Evolutionary conservation across 352 stramenopile genomes (phyloP).

Genomic region (Saprolegnia parasitica): DNA sequence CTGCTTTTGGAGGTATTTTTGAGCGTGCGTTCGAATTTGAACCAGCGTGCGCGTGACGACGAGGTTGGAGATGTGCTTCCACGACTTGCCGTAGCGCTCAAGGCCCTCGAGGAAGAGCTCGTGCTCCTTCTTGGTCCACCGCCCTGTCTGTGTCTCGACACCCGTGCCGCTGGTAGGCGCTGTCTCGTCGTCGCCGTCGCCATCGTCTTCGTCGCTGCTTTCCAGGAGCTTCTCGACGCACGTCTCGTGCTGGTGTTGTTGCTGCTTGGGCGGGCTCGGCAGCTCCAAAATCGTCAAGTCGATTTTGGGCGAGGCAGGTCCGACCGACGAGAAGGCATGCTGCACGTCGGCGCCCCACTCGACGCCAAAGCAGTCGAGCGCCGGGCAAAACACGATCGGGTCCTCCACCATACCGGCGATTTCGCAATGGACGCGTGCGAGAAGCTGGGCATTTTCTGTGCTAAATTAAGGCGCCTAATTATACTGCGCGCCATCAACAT

Average conservation of each 20-base stretch:
- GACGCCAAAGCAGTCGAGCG: constrained; percentile 13
- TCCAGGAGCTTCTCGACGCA: no score
- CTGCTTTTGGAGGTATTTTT: constrained; percentile 94
- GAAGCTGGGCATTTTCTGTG: no score
- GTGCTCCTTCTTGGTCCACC: constrained; percentile 88
- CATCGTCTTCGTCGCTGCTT: constrained; percentile 3
- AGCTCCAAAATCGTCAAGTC: not conserved
- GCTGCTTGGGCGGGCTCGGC: not conserved
- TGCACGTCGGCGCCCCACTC: constrained; percentile 6
- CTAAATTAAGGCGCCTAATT: no score
- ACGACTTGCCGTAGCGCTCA: constrained; percentile 83
- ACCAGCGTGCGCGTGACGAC: constrained; percentile 81
- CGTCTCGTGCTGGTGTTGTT: no score
- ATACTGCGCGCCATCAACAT: no score
- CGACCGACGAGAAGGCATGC: not conserved
- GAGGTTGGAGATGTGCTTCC: constrained; percentile 86
- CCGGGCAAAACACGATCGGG: constrained; percentile 4
- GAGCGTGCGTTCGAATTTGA: constrained; percentile 95
- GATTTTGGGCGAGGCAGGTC: not conserved
- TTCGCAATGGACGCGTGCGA: not conserved
- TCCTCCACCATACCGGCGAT: not conserved
- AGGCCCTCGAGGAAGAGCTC: constrained; percentile 85
- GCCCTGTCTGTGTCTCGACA: constrained; percentile 34
- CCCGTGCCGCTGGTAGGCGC: not conserved
- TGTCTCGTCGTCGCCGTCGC: not conserved